Evolutionary conservation across 331 rosid genomes (phyloP), one percentile per base, ranked within the genome.

Genomic region (Quercus phellos): DNA sequence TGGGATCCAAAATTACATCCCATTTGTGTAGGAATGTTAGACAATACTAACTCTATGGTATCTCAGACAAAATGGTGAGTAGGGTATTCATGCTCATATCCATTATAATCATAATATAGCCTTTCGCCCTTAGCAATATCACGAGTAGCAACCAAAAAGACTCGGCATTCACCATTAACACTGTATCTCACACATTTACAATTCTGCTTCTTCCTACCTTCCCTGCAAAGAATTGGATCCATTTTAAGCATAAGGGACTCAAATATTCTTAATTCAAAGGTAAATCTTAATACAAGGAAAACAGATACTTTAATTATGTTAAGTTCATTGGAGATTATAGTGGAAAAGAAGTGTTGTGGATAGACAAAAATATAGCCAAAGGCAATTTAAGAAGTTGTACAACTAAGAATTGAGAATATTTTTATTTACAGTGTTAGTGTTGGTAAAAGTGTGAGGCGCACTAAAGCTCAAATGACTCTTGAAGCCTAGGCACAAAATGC

Each of bases 81-180:
- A 26, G 97, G 93, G 77, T 92, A 92, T 80, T 85, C 89, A 78
- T 89, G 84, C 87, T 89, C 97, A 74, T 89, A 75, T 86, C 96
- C 93, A 35, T 92, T 92, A 78, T 92, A 92, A 81, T 92, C 93
- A 74, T 92, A 92, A 80, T 92, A 92, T 60, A 92, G 90, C 86
- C 97, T 90, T 85, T 92, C 97, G 14, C 97, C 96, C 80, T 83
- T 84, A n/a, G 84, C 81, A 85, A 90, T 89, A 85, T 92, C 97
- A 29, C 90, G 94, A 80, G 89, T 86, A 74, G 97, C 96, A 74
- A 92, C 89, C 90, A 90, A 82, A 70, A 90, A 64, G 84, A 92
- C 97, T 80, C 91, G 84, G 77, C 85, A 89, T 89, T 92, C 92
- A 61, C 89, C 94, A 16, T 77, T 80, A 42, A 92, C 91, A 78